phyloP scores from a whole-genome alignment of 441 rosid species.

The Manihot esculenta region DNA sequence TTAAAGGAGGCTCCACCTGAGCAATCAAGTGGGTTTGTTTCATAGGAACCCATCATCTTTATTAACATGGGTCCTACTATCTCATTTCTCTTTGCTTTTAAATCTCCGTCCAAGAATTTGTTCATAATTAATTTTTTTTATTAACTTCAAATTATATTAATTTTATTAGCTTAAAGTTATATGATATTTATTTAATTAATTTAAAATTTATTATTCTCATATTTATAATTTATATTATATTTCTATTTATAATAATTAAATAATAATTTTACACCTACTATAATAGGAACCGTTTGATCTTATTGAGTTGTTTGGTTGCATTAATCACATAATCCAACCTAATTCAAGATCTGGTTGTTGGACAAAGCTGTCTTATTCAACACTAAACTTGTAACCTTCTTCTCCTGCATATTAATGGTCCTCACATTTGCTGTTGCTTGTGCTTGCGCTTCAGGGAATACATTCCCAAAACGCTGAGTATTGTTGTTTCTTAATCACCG shows the following conservation, averaged over 20 bases:
- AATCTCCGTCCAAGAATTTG: no score
- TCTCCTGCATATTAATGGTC: not conserved
- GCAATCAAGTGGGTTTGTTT: conserved; percentile 11
- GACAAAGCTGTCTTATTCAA: conserved; percentile 7
- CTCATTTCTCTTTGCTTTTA: conserved; percentile 9
- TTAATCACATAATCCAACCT: conserved; percentile 5
- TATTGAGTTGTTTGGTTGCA: no score
- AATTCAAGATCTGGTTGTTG: conserved; percentile 7
- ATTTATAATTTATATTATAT: no score
- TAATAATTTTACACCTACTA: no score
- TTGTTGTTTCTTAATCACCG: not conserved
- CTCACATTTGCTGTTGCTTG: not conserved
- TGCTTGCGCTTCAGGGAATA: not conserved
- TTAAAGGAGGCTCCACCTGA: not conserved
- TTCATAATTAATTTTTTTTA: no score
- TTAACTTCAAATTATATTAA: no score
- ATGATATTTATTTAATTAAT: no score
- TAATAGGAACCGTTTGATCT: no score
- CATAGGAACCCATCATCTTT: conserved; percentile 8
- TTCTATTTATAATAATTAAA: no score
- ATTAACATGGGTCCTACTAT: not conserved
- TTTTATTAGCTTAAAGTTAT: no score
- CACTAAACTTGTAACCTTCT: not conserved
- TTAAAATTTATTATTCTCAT: no score
- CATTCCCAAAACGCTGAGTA: not conserved